Evolutionary conservation across 2,329 filamentous ascomycete genomes (phyloP).

Genomic region (Colletotrichum somersetense): DNA sequence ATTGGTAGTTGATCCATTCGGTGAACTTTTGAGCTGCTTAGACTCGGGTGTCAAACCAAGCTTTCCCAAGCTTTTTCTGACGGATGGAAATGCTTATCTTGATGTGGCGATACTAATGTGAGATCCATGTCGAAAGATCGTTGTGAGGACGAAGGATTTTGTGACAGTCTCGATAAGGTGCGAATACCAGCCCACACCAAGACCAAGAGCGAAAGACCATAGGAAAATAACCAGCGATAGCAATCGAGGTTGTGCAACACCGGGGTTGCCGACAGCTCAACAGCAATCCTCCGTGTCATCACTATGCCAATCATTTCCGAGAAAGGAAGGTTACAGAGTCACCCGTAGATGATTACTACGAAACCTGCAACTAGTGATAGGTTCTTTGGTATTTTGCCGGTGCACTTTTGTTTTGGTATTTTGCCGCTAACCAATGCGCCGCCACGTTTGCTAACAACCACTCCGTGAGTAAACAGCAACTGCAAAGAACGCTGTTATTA

Average conservation of each 20-base stretch:
- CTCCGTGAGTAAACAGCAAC: too few species aligned
- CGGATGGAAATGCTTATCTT: not conserved
- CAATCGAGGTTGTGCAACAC: not conserved
- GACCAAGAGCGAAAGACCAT: too few species aligned
- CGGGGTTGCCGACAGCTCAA: not conserved
- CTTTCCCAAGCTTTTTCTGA: not conserved
- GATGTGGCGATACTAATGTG: not conserved
- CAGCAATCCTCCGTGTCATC: not conserved
- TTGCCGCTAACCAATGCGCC: too few species aligned
- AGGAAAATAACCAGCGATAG: not conserved
- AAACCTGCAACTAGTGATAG: not conserved
- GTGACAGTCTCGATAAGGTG: not conserved
- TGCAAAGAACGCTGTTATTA: too few species aligned
- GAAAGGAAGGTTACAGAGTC: constrained; percentile 17
- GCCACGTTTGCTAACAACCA: too few species aligned
- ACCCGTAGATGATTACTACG: not conserved
- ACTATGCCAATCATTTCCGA: not conserved
- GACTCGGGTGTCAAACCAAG: not conserved
- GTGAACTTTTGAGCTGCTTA: not conserved
- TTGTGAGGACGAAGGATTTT: not conserved
- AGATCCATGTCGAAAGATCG: not conserved
- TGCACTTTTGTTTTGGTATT: too few species aligned
- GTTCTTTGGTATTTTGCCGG: too few species aligned
- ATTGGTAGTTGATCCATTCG: not conserved
- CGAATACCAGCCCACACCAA: not conserved